phyloP scores from a whole-genome alignment of 208 protist species.

The Leishmania gerbilli region DNA sequence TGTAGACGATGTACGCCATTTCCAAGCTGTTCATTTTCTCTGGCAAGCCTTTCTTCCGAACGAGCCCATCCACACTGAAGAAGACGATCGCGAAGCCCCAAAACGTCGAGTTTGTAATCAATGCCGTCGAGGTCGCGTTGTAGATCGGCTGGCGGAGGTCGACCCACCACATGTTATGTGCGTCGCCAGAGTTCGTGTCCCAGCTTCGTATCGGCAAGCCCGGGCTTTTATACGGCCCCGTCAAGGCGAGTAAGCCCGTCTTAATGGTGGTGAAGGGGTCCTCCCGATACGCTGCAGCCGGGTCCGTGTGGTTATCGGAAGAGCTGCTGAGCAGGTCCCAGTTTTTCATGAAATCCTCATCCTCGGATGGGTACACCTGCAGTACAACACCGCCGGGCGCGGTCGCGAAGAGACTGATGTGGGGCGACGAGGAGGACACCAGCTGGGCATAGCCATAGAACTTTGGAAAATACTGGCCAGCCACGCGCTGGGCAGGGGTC shows the following conservation, averaged over 20 bases:
- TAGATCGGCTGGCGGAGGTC: slow-evolving; percentile 59
- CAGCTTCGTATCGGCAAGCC: slow-evolving; percentile 2
- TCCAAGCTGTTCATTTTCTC: slow-evolving; percentile 6
- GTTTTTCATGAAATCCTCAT: slow-evolving; percentile 9
- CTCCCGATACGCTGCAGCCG: not conserved
- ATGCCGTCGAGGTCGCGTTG: slow-evolving; percentile 26
- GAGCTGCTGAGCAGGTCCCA: slow-evolving; percentile 23
- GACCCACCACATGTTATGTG: slow-evolving; percentile 36
- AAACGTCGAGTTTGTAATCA: slow-evolving; percentile 36
- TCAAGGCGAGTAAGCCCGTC: slow-evolving; percentile 19
- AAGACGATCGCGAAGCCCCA: slow-evolving; percentile 70
- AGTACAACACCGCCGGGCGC: slow-evolving; percentile 68
- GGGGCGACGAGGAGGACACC: slow-evolving; percentile 16
- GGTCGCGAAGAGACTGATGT: slow-evolving; percentile 30
- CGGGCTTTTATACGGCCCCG: slow-evolving; percentile 34
- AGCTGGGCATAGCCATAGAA: slow-evolving; percentile 25
- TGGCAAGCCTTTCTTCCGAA: slow-evolving; percentile 20
- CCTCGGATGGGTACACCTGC: slow-evolving; percentile 36
- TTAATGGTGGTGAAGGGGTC: slow-evolving; percentile 27
- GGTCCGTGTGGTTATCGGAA: not conserved
- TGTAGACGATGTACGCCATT: slow-evolving; percentile 31
- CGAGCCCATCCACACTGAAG: slow-evolving; percentile 39
- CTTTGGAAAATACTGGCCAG: slow-evolving; percentile 19
- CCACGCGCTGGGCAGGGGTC: slow-evolving; percentile 31
- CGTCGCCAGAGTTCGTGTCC: not conserved